Base-by-base conservation (phyloP, 495 filamentous ascomycete genomes). In the Trichoderma parareesei region DNA sequence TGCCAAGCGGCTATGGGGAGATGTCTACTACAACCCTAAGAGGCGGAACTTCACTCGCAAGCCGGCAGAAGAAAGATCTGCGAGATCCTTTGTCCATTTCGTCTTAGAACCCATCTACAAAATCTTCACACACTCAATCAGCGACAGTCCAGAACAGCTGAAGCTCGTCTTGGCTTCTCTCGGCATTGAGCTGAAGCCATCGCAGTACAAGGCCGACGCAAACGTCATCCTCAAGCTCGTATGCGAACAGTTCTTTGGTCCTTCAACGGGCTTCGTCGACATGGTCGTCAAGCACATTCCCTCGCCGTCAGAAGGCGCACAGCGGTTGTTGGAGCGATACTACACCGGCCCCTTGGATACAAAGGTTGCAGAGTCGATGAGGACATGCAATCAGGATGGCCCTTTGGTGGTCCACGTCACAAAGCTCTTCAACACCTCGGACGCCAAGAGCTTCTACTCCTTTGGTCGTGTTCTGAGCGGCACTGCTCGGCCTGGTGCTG, bases 51-150 rank as follows among this genome's bases (percentile, higher is more conserved):
- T 98, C 70, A 94, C 89, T 48, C 84, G 94, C 64, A 97, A 94
- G 71, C 87, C 85, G 40, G 71, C 90, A 33, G 94, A 98, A 71
- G 85, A 92, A 67, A 78, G 84, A 40, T 86, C 92, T 9, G 93
- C 88, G 73, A 82, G 94, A 49, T 88, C 90, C 9, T 98, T 98
- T 75, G 90, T 98, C 67, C 87, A 96, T 71, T 98, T 98, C 69
- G 83, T 98, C 43, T 78, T 98, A 48, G 95, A 98, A 72, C 95
- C 94, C 37, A 91, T 98, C 65, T 98, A 98, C 80, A 98, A 98
- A 72, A 81, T 98, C 41, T 98, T 94, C 75, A 93, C 93, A 7
- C 95, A 98, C 73, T 94, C 93, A 11, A 89, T 98, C 67, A 93
- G 92, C 70, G 88, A 96, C 71, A 92, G 88, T 68, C 90, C 94